Evolutionary conservation across 371 early-diverging fungal species (phyloP).

Genomic region (Mortierella polycephala): DNA sequence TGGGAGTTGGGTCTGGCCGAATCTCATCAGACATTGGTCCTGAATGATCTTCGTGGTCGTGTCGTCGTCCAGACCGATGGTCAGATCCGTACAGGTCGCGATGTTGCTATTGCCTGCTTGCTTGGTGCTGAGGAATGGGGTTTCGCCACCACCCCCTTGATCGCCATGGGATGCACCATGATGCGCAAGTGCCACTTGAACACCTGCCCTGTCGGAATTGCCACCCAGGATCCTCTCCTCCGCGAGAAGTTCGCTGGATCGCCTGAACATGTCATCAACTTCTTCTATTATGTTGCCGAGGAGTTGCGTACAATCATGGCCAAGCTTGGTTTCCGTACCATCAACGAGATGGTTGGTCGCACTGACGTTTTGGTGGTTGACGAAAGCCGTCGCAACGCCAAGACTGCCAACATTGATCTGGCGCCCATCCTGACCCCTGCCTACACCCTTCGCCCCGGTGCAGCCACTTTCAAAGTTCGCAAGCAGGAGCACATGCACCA

Average conservation of each 20-base stretch:
- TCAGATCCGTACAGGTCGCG: slow-evolving; percentile 96
- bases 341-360: slow-evolving; percentile 96
- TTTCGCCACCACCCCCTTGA: slow-evolving; percentile 96
- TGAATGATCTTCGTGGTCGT: slow-evolving; percentile 94
- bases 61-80: slow-evolving; percentile 97
- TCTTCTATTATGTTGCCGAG: slow-evolving; percentile 97
- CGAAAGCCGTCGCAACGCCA: slow-evolving; percentile 76
- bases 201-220: slow-evolving; percentile 97
- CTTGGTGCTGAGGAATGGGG: slow-evolving; percentile 99
- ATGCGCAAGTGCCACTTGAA: slow-evolving; percentile 95
- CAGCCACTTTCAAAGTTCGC: slow-evolving; percentile 79
- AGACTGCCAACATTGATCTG: slow-evolving; percentile 89
- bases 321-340: slow-evolving; percentile 88
- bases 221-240: slow-evolving; percentile 95
- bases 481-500: slow-evolving; percentile 91
- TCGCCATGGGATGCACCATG: slow-evolving; percentile 97
- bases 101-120: slow-evolving; percentile 94
- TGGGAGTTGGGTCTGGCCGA: slow-evolving; percentile 98
- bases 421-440: slow-evolving; percentile 91
- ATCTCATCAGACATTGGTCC: slow-evolving; percentile 95
- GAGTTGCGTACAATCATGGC: slow-evolving; percentile 94
- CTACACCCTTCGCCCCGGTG: slow-evolving; percentile 86
- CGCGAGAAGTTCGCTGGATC: slow-evolving; percentile 93
- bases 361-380: slow-evolving; percentile 85
- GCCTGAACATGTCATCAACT: slow-evolving; percentile 97